A percentile compares a stretch with the other conserved stretches of the same genome.
Evolutionary conservation across 1,284 basidiomycete species (phyloP).

Genomic region (Fomitopsis schrenkii): DNA sequence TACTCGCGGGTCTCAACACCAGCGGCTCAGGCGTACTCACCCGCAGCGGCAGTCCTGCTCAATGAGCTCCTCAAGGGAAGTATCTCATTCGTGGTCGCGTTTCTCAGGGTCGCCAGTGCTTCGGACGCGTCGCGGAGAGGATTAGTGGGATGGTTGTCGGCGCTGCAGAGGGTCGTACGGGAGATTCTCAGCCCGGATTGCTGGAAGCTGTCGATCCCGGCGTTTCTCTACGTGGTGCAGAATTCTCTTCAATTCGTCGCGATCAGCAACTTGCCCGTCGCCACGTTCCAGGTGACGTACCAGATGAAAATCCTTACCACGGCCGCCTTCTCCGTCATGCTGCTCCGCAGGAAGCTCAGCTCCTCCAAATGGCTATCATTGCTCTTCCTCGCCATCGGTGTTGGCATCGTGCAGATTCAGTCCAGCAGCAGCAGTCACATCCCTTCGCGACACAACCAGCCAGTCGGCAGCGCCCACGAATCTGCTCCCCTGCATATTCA

Average conservation of each 20-base stretch:
- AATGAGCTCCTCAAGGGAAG: conserved; percentile 90
- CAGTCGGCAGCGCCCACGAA: conserved; percentile 21
- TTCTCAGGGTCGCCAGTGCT: conserved; percentile 31
- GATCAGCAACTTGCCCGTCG: conserved; percentile 86
- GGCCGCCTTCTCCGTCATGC: conserved; percentile 87
- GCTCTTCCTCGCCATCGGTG: conserved; percentile 83
- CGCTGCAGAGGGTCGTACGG: neutral
- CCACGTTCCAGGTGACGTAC: conserved; percentile 96
- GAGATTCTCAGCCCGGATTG: conserved; percentile 79
- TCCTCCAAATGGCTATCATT: conserved; percentile 82
- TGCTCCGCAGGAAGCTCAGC: conserved; percentile 78
- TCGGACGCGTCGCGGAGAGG: conserved; percentile 25
- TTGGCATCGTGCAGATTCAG: conserved; percentile 93
- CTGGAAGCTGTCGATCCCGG: conserved; percentile 96
- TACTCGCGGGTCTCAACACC: conserved; percentile 86
- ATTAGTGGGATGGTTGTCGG: conserved; percentile 18
- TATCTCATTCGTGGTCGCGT: conserved; percentile 77
- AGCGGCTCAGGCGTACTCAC: conserved; percentile 78
- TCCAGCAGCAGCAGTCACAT: conserved; percentile 35
- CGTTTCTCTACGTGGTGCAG: conserved; percentile 94
- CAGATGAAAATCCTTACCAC: conserved; percentile 99
- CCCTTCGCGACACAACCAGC: conserved; percentile 25
- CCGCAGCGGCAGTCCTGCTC: conserved; percentile 88
- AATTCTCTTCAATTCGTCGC: conserved; percentile 97
- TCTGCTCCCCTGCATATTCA: conserved; percentile 19